Conservation (phyloP, 2,329 filamentous ascomycete genomes). For the Fusarium liriodendri region DNA sequence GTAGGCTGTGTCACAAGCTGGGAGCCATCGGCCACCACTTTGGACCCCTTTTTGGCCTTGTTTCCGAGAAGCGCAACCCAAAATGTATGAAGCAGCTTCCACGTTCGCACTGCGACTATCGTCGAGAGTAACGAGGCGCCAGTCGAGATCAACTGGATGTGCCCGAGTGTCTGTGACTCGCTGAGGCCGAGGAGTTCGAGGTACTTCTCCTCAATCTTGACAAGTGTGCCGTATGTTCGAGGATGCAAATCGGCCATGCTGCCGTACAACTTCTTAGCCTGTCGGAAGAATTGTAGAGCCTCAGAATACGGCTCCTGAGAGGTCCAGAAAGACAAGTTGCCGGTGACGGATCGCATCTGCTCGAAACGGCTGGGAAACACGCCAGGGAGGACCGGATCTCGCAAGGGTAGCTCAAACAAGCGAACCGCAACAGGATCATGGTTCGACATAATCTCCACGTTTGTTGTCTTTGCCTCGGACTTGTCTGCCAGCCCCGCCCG, state of each 20-base stretch:
- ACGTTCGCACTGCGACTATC: not conserved
- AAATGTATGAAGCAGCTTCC: not conserved
- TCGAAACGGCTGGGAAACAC: slow-evolving; percentile 7
- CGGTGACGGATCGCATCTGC: slow-evolving; percentile 3
- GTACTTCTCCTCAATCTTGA: not conserved
- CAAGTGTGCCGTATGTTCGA: slow-evolving; percentile 3
- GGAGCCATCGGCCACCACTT: not conserved
- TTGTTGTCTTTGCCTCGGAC: not conserved
- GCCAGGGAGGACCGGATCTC: slow-evolving; percentile 3
- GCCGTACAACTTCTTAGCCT: not conserved
- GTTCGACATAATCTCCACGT: not conserved
- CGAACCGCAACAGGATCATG: not conserved
- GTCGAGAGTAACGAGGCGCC: not conserved
- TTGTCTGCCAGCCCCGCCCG: not conserved
- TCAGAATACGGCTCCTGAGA: not conserved
- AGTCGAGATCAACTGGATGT: not conserved
- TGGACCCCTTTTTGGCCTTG: not conserved
- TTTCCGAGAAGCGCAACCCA: not conserved
- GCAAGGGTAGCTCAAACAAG: slow-evolving; percentile 6
- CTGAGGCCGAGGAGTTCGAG: not conserved
- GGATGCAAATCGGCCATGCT: not conserved
- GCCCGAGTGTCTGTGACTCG: not conserved
- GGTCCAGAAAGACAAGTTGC: slow-evolving; percentile 7
- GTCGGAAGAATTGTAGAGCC: not conserved
- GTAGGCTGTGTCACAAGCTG: not conserved